Conservation (phyloP, 2,329 filamentous ascomycete genomes). For the Aspergillus versicolor region DNA sequence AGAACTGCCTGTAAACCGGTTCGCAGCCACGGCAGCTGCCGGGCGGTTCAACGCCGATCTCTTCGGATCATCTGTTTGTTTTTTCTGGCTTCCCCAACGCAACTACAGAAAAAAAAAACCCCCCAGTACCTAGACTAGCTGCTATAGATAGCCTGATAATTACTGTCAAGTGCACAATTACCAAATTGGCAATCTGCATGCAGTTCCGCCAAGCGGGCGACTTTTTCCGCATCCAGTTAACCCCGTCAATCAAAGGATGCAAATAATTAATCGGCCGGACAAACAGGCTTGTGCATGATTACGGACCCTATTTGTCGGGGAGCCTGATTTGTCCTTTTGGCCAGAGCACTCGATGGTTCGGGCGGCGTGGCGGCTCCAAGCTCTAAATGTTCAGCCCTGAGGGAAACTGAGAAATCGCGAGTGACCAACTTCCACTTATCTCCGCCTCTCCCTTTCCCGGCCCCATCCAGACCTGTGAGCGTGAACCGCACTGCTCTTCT, state of each 20-base stretch:
- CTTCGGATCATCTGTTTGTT: background rate
- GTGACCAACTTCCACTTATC: background rate
- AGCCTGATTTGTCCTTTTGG: constrained; percentile 4
- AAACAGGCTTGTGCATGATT: constrained; percentile 9
- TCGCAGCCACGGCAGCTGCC: too few species aligned
- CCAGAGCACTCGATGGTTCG: constrained; percentile 2
- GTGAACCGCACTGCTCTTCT: background rate
- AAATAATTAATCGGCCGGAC: background rate
- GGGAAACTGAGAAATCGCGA: background rate
- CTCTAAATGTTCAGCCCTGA: background rate
- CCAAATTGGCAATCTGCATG: background rate
- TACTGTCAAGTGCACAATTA: background rate
- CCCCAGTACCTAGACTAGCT: background rate
- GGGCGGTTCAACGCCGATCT: background rate
- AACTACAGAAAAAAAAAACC: background rate
- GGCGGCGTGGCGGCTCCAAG: constrained; percentile 5
- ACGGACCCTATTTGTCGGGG: background rate
- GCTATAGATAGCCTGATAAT: background rate
- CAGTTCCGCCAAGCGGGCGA: constrained; percentile 1
- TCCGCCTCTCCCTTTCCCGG: constrained; percentile 2
- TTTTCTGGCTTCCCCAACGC: background rate
- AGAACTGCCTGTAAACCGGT: too few species aligned
- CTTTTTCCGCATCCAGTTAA: constrained; percentile 21
- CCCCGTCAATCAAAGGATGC: constrained; percentile 1
- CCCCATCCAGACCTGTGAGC: background rate